These are phyloP conservation scores for Citrus sinensis DNA, from an alignment of 345 rosid genomes.

Conservation along the genomic window DVS_A1.0 CM039162.1:13706501-13707000, in stretches of 20 bases:
- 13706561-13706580: constrained; percentile 15
- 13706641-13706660: constrained; percentile 94
- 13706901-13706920: constrained; percentile 90
- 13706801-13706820: constrained; percentile 73
- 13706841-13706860: constrained; percentile 73
- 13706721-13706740: constrained; percentile 34
- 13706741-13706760: constrained; percentile 44
- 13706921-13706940: constrained; percentile 98
- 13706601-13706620: constrained; percentile 50
- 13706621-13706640: constrained; percentile 90
- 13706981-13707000: constrained; percentile 80
- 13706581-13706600: constrained; percentile 23
- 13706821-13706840: constrained; percentile 64
- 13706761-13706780: constrained; percentile 74
- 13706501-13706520: constrained; percentile 1
- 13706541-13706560: constrained; percentile 6
- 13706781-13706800: constrained; percentile 92
- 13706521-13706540: constrained; percentile 13
- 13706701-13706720: constrained; percentile 29
- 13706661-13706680: constrained; percentile 94
- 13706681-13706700: constrained; percentile 81
- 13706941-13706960: constrained; percentile 99
- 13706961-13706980: constrained; percentile 94
- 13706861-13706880: constrained; percentile 73
- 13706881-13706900: constrained; percentile 85